Conservation (phyloP, 257 asterid species). For the Petunia axillaris region DNA sequence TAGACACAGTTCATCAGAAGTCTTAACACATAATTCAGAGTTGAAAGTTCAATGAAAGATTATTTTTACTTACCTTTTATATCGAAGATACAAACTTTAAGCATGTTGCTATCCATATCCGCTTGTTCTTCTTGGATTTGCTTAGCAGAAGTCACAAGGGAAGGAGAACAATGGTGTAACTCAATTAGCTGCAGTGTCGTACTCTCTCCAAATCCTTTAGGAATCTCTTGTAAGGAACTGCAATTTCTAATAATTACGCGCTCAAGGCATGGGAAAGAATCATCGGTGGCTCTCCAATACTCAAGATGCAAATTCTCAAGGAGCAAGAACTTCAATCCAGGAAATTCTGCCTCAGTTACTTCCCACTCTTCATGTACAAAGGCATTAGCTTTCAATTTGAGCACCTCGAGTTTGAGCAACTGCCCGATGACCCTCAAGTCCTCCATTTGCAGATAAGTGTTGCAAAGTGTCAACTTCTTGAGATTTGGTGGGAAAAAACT, state of each 20-base stretch:
- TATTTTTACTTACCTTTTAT: background rate
- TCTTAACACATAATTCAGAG: background rate
- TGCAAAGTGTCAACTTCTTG: conserved; percentile 6
- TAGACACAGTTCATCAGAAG: background rate
- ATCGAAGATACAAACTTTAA: background rate
- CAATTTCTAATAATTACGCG: background rate
- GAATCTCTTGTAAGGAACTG: conserved; percentile 12
- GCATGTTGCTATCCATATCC: background rate
- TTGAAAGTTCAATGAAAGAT: background rate
- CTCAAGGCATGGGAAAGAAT: conserved; percentile 10
- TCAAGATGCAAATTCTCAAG: conserved; percentile 11
- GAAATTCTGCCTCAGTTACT: conserved; percentile 5
- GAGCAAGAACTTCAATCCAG: conserved; percentile 18
- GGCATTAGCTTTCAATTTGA: background rate
- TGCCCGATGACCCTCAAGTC: background rate
- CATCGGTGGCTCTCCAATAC: background rate
- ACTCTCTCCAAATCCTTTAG: conserved; percentile 20
- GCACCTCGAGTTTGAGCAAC: conserved; percentile 22
- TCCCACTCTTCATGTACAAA: conserved; percentile 23
- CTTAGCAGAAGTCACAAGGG: conserved; percentile 14
- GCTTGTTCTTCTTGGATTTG: conserved; percentile 12
- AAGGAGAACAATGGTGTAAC: background rate
- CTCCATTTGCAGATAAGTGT: background rate
- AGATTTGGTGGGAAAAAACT: background rate
- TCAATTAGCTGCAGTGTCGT: conserved; percentile 17